These are phyloP conservation scores for Komagataella ulmi DNA, from an alignment of 805 yeast genomes.

Conservation along the genomic window DNA sequence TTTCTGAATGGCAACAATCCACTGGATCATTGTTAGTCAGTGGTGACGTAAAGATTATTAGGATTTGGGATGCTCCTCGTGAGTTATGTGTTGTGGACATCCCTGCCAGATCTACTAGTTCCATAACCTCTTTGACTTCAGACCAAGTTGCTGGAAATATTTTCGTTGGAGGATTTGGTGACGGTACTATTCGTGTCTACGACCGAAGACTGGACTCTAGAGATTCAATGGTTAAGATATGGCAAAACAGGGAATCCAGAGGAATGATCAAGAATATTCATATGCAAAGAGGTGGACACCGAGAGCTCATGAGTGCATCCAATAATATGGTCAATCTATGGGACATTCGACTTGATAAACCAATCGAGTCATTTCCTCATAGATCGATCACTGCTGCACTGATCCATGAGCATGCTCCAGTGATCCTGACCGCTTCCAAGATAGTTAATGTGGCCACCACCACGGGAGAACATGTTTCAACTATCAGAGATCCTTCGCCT, in stretches of 20 bases:
- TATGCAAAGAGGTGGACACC: slow-evolving; percentile 92
- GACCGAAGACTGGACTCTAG: slow-evolving; percentile 79
- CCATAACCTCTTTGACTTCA: slow-evolving; percentile 82
- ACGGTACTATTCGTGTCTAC: slow-evolving; percentile 78
- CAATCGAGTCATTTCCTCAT: slow-evolving; percentile 49
- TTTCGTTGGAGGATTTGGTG: slow-evolving; percentile 85
- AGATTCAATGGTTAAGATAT: slow-evolving; percentile 72
- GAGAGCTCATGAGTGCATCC: slow-evolving; percentile 71
- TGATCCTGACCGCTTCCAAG: slow-evolving; percentile 79
- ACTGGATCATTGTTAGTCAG: slow-evolving; percentile 84
- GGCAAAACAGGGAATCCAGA: slow-evolving; percentile 38
- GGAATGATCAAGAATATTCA: slow-evolving; percentile 61
- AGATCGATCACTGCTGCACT: slow-evolving; percentile 53
- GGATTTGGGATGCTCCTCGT: slow-evolving; percentile 95
- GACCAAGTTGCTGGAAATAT: slow-evolving; percentile 93
- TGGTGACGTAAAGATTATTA: slow-evolving; percentile 85
- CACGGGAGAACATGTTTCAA: slow-evolving; percentile 58
- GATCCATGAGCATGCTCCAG: slow-evolving; percentile 94
- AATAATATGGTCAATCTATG: slow-evolving; percentile 80
- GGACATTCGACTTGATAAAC: slow-evolving; percentile 73
- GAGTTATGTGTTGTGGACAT: slow-evolving; percentile 79
- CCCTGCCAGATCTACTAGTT: slow-evolving; percentile 81
- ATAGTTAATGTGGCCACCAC: slow-evolving; percentile 76
- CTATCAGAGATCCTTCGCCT: slow-evolving; percentile 38
- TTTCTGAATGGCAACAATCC: slow-evolving; percentile 95